phyloP scores from a whole-genome alignment of 2,329 filamentous ascomycete species.

The Ampelomyces quisqualis region DNA sequence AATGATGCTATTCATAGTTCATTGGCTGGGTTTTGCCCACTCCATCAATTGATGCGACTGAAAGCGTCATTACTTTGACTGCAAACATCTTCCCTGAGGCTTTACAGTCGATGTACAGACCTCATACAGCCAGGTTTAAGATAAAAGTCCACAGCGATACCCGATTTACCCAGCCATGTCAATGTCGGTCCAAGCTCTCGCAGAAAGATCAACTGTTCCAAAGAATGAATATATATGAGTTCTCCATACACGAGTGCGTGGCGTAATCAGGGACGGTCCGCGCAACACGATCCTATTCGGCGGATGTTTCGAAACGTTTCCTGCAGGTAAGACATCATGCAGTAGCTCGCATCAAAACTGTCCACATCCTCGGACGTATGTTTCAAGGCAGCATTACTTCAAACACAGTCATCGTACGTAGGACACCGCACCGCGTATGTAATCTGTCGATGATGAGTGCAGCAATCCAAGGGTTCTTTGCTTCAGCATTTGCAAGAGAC shows the following conservation, averaged over 20 bases:
- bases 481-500: too few species aligned
- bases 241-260: conserved; percentile 22
- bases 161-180: not conserved
- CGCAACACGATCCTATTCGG: conserved; percentile 16
- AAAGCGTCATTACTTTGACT: too few species aligned
- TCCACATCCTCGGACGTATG: not conserved
- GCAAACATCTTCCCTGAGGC: too few species aligned
- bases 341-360: not conserved
- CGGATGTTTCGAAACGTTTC: conserved; percentile 33
- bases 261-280: conserved; percentile 10
- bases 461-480: too few species aligned
- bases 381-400: conserved; percentile 2
- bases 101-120: too few species aligned
- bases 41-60: too few species aligned
- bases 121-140: too few species aligned
- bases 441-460: not conserved
- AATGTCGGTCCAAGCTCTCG: too few species aligned
- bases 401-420: conserved; percentile 4
- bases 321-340: conserved; percentile 19
- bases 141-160: too few species aligned
- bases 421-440: not conserved
- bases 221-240: conserved; percentile 8
- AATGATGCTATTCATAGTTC: too few species aligned
- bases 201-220: not conserved
- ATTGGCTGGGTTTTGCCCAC: too few species aligned